phyloP scores from a whole-genome alignment of 768 basidiomycete species.

The Amanita polypyramis region DNA sequence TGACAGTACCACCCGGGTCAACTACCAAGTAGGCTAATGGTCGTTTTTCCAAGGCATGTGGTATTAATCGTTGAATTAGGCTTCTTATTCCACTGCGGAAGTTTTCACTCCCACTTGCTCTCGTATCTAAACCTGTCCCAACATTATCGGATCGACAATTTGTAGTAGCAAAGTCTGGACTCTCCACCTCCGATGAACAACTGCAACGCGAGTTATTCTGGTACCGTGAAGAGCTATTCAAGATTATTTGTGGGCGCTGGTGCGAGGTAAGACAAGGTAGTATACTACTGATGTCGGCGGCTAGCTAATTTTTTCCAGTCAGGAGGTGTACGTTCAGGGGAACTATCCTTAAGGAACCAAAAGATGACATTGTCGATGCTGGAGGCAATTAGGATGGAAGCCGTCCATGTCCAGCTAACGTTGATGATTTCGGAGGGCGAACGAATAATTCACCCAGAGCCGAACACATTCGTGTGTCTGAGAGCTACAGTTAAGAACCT shows the following conservation, averaged over 20 bases:
- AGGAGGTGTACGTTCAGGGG: slow-evolving; percentile 67
- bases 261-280: slow-evolving; percentile 65
- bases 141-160: slow-evolving; percentile 85
- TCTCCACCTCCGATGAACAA: slow-evolving; percentile 48
- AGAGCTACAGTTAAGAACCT: slow-evolving; percentile 48
- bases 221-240: slow-evolving; percentile 87
- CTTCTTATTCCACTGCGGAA: slow-evolving; percentile 67
- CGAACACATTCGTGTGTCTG: slow-evolving; percentile 58
- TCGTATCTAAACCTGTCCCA: slow-evolving; percentile 64
- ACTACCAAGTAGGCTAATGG: slow-evolving; percentile 55
- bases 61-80: slow-evolving; percentile 21
- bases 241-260: slow-evolving; percentile 64
- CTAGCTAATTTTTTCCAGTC: slow-evolving; percentile 35
- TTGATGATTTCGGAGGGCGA: slow-evolving; percentile 24
- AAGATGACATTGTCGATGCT: slow-evolving; percentile 74
- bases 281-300: slow-evolving; percentile 1
- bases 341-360: slow-evolving; percentile 69
- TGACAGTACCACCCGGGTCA: slow-evolving; percentile 79
- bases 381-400: slow-evolving; percentile 61
- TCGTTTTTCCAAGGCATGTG: not conserved
- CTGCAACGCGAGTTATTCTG: slow-evolving; percentile 82
- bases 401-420: slow-evolving; percentile 47
- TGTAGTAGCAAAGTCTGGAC: slow-evolving; percentile 65
- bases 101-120: slow-evolving; percentile 46
- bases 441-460: slow-evolving; percentile 26